A percentile compares a stretch with the other conserved stretches of the same genome.
Evolutionary conservation across 179 eudicot species (phyloP).

Genomic region (Beta corolliflora): DNA sequence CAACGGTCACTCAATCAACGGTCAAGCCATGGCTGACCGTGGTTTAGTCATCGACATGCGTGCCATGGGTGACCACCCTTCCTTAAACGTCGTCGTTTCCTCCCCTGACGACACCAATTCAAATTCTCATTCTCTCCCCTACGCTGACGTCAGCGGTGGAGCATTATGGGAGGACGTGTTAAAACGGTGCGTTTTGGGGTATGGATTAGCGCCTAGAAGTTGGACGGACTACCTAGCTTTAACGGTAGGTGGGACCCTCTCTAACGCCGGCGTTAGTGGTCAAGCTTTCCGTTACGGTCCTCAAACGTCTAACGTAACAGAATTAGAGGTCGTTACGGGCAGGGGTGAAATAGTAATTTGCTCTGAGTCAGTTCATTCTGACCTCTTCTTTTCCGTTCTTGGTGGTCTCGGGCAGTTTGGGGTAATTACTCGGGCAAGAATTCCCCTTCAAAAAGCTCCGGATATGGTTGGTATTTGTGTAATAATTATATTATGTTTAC

Average conservation of each 20-base stretch:
- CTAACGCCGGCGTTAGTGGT: constrained; percentile 90
- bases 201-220: constrained; percentile 66
- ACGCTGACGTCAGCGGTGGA: constrained; percentile 79
- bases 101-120: not conserved
- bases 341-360: constrained; percentile 65
- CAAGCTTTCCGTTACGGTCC: constrained; percentile 79
- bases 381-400: constrained; percentile 63
- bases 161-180: constrained; percentile 84
- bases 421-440: constrained; percentile 68
- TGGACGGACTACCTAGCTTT: constrained; percentile 87
- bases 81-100: constrained; percentile 28
- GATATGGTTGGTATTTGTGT: constrained; percentile 44
- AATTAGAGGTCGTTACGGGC: constrained; percentile 81
- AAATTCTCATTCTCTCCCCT: not conserved
- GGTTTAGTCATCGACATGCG: constrained; percentile 79
- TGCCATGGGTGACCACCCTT: constrained; percentile 30
- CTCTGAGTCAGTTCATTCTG: constrained; percentile 39
- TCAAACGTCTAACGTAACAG: constrained; percentile 70
- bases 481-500: not conserved
- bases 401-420: constrained; percentile 96
- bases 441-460: constrained; percentile 67
- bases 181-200: constrained; percentile 49
- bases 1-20: constrained; percentile 90
- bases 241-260: constrained; percentile 84
- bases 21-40: constrained; percentile 70